Percentiles rank a stretch among this genome's conserved stretches.
These are phyloP conservation scores for Ministeria vibrans DNA, from an alignment of 78 protist species.

Conservation along the genomic window DNA sequence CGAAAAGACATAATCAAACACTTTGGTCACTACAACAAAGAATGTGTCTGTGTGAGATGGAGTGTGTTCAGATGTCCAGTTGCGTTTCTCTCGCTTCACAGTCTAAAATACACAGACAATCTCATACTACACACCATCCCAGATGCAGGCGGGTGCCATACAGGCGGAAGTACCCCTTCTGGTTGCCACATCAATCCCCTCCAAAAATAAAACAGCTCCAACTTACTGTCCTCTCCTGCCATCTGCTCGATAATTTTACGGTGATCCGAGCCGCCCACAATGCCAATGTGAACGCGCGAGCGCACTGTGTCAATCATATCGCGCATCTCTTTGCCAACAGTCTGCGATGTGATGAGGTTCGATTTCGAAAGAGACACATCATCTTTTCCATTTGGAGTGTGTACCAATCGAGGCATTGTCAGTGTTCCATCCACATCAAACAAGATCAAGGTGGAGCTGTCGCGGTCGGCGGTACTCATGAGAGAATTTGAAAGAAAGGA, in stretches of 20 bases:
- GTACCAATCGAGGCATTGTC: constrained; percentile 72
- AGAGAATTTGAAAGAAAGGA: not conserved
- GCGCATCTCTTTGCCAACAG: constrained; percentile 42
- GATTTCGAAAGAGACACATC: not conserved
- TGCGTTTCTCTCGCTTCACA: not conserved
- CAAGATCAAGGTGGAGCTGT: constrained; percentile 57
- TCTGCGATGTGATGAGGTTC: not conserved
- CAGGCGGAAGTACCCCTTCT: no score
- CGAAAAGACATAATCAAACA: constrained; percentile 82
- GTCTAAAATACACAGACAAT: not conserved
- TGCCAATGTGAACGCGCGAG: constrained; percentile 65
- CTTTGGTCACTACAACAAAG: not conserved
- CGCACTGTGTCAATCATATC: constrained; percentile 43
- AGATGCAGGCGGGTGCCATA: no score
- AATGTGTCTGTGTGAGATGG: not conserved
- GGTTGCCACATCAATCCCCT: no score
- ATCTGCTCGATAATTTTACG: constrained; percentile 89
- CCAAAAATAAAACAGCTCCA: no score
- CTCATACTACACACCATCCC: not conserved
- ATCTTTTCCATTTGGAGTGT: not conserved
- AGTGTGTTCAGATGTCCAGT: no score
- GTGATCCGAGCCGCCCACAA: constrained; percentile 97
- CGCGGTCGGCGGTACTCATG: not conserved
- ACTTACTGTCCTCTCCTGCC: constrained; percentile 37
- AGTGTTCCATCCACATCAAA: constrained; percentile 98